Evolutionary conservation across 2,329 filamentous ascomycete species (phyloP).

Genomic region (Didymella keratinophila): DNA sequence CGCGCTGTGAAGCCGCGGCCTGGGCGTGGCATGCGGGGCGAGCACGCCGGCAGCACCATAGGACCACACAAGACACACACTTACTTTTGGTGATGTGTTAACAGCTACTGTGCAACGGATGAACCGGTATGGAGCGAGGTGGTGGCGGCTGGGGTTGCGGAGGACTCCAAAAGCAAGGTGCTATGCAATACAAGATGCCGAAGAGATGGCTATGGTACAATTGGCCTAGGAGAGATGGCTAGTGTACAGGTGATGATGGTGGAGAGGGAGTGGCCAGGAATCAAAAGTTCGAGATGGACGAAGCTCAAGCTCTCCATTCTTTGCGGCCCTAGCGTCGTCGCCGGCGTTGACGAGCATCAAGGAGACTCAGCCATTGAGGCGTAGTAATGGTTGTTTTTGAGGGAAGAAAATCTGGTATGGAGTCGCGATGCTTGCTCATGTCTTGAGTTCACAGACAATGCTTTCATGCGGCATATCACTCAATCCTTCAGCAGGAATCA

Average conservation of each 20-base stretch:
- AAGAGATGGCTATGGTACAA: constrained; percentile 40
- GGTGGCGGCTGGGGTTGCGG: constrained; percentile 21
- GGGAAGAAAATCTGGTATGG: neutral
- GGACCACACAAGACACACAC: constrained; percentile 1
- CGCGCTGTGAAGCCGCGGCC: constrained; percentile 10
- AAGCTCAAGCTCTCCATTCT: constrained; percentile 17
- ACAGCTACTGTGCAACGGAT: constrained; percentile 22
- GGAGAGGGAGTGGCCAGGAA: constrained; percentile 10
- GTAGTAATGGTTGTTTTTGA: neutral
- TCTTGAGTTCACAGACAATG: too few relatives aligned
- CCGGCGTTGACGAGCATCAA: neutral
- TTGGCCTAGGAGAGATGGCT: constrained; percentile 19
- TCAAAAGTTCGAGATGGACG: constrained; percentile 9
- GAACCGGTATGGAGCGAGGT: constrained; percentile 2
- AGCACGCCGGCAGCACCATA: constrained; percentile 2
- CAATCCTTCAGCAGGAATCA: neutral
- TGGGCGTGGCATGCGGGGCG: constrained; percentile 1
- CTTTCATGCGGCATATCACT: neutral
- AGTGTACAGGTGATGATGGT: constrained; percentile 17
- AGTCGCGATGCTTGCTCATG: neutral
- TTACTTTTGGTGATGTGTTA: constrained; percentile 10
- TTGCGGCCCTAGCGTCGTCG: constrained; percentile 13
- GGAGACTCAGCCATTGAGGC: neutral
- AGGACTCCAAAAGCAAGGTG: constrained; percentile 42
- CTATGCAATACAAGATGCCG: constrained; percentile 39